phyloP scores from a whole-genome alignment of 2,329 filamentous ascomycete species.

The Rhytidhysteron rufulum region DNA sequence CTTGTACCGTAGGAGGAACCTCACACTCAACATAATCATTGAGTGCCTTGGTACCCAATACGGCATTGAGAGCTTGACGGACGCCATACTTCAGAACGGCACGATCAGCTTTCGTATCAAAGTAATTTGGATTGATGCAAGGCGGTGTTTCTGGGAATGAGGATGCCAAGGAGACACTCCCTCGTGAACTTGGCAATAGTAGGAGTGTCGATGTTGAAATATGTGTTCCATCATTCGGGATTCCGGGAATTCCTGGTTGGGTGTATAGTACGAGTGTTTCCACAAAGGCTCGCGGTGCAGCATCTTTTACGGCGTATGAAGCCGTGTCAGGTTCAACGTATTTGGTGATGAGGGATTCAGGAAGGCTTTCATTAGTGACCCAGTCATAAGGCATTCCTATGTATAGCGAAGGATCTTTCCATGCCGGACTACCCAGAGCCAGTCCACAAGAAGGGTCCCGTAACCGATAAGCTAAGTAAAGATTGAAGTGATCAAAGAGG shows the following conservation, averaged over 20 bases:
- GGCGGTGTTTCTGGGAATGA: slow-evolving; percentile 8
- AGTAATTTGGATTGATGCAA: slow-evolving; percentile 10
- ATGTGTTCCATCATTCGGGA: slow-evolving; percentile 14
- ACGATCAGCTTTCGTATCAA: slow-evolving; percentile 11
- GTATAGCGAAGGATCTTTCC: slow-evolving; percentile 2
- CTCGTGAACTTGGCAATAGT: slow-evolving; percentile 13
- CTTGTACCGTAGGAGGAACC: slow-evolving; percentile 1
- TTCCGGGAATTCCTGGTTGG: slow-evolving; percentile 7
- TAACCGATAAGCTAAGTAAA: neutral
- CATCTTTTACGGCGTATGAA: neutral
- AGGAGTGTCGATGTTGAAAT: slow-evolving; percentile 11
- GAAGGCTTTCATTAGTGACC: slow-evolving; percentile 4
- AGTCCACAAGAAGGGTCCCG: slow-evolving; percentile 3
- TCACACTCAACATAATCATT: slow-evolving; percentile 2
- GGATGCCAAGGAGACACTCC: slow-evolving; percentile 10
- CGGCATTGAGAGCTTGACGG: slow-evolving; percentile 6
- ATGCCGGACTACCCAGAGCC: slow-evolving; percentile 4
- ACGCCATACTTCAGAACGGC: slow-evolving; percentile 5
- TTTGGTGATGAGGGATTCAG: slow-evolving; percentile 1
- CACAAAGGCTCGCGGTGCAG: neutral
- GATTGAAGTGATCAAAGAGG: neutral
- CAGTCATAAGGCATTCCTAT: slow-evolving; percentile 7
- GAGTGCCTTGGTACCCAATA: slow-evolving; percentile 3
- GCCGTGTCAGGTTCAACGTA: neutral
- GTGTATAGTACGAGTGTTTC: slow-evolving; percentile 8